Base-by-base conservation (phyloP, 495 filamentous ascomycete species). In the Xanthoparmelia taractica region DNA sequence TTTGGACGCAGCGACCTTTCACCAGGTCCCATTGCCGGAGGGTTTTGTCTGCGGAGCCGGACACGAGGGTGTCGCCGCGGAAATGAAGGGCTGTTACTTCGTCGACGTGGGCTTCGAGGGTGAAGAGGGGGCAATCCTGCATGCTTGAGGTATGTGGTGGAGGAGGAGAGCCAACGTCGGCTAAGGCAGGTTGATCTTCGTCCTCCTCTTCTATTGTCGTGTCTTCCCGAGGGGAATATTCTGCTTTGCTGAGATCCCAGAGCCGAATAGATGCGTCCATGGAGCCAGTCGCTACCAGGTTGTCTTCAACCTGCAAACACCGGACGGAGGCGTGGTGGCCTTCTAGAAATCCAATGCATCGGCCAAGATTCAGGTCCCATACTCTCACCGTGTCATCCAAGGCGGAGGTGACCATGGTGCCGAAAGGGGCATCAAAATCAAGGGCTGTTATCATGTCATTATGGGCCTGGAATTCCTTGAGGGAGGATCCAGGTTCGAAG, bases 301-400 rank as follows among this genome's bases (percentile, higher is more conserved):
- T 97, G 67, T 97, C 94, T 70, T 97, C 91, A 8, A 97, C 87
- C 71, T 99, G 95, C 18, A 99, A 77, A 59, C 92, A 87, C 20
- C 94, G 84, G 40, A 99, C 95, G 1, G 94, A 96, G 23, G 92
- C 92, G 41, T 95, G 89, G 69, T 99, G 94, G 20, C 94, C 94
- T 71, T 97, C 94, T 34, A 99, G 79, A 50, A 90, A 70, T 18
- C 94, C 94, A 37, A 92, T 87, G 74, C 95, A 97, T 25, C 92
- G 84, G 34, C 95, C 94, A 11, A 88, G 85, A 70, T 90, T 96
- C 63, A 99, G 79, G 74, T 99, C 95, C 93, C 93, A 99, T 37
- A 97, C 94, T 58, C 90, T 82, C n/a, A 99, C 90, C 3, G 91
- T 92, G 75, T 99, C 94, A 70, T 99, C 95, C 70, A 97, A 77